These are phyloP conservation scores for Podaxis rugospora DNA, from an alignment of 768 basidiomycete genomes.

Conservation along the genomic window DNA sequence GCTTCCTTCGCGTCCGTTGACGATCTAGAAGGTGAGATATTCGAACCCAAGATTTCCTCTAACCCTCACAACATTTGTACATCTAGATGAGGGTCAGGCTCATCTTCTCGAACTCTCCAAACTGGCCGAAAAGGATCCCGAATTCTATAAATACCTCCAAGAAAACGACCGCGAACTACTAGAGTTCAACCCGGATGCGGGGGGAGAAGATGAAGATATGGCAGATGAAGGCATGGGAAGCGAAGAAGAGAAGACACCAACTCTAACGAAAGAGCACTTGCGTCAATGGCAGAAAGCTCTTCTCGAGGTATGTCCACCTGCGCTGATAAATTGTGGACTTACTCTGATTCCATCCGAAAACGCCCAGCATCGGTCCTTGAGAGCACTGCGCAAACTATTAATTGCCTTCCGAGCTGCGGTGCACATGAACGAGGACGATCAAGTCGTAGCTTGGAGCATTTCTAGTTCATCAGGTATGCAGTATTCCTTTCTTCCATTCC, in stretches of 20 bases:
- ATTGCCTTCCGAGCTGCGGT: conserved; percentile 90
- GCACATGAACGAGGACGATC: conserved; percentile 83
- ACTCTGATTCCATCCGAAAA: background rate
- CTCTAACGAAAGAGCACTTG: conserved; percentile 67
- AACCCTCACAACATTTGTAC: background rate
- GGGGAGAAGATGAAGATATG: conserved; percentile 34
- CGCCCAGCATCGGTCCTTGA: conserved; percentile 74
- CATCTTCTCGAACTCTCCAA: conserved; percentile 84
- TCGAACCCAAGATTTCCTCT: background rate
- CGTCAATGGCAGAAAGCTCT: conserved; percentile 86
- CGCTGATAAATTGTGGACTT: background rate
- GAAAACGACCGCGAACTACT: conserved; percentile 94
- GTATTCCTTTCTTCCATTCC: background rate
- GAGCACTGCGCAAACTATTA: conserved; percentile 76
- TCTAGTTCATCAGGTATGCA: conserved; percentile 70
- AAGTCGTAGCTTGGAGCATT: conserved; percentile 80
- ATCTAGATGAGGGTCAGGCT: conserved; percentile 59
- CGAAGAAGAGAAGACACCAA: conserved; percentile 45
- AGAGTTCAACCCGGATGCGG: conserved; percentile 56
- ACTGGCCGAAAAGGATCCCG: conserved; percentile 95
- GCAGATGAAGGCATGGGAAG: conserved; percentile 44
- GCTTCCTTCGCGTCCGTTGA: conserved; percentile 76
- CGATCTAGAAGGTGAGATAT: conserved; percentile 52
- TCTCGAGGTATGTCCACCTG: conserved; percentile 54
- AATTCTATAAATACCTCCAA: conserved; percentile 96